Conservation (phyloP, 2,329 filamentous ascomycete genomes). For the Colletotrichum salicis region DNA sequence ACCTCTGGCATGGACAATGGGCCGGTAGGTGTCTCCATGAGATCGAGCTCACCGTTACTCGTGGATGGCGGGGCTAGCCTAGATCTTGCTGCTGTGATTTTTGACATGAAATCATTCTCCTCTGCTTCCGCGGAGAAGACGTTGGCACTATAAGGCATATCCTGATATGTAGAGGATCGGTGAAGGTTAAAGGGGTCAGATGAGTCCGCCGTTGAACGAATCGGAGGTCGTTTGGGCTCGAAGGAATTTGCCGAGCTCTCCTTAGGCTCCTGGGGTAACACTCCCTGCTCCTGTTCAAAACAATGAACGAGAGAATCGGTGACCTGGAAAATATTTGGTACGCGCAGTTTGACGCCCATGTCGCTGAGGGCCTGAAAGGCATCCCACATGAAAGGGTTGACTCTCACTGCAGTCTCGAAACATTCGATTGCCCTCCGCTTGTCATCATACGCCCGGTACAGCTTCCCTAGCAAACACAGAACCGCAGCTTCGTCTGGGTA, state of each 20-base stretch:
- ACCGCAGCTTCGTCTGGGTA: conserved; percentile 86
- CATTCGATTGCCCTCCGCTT: conserved; percentile 85
- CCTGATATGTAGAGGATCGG: conserved; percentile 52
- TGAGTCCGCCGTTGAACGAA: conserved; percentile 49
- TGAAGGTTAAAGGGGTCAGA: conserved; percentile 65
- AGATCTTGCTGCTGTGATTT: conserved; percentile 63
- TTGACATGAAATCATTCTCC: conserved; percentile 67
- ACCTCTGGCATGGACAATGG: conserved; percentile 54
- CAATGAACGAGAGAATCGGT: conserved; percentile 64
- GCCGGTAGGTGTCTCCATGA: conserved; percentile 71
- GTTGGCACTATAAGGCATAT: conserved; percentile 51
- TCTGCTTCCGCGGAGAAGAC: conserved; percentile 53
- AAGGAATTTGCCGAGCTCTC: conserved; percentile 48
- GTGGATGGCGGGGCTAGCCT: conserved; percentile 53
- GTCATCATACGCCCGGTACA: conserved; percentile 85
- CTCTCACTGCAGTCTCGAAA: conserved; percentile 88
- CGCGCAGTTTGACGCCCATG: conserved; percentile 81
- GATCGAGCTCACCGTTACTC: conserved; percentile 58
- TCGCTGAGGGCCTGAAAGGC: conserved; percentile 91
- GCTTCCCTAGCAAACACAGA: conserved; percentile 85
- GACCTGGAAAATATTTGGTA: conserved; percentile 87
- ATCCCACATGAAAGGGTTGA: conserved; percentile 98
- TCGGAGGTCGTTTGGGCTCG: conserved; percentile 56
- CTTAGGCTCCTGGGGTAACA: conserved; percentile 48
- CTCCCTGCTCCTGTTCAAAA: conserved; percentile 53